Evolutionary conservation across 2,329 filamentous ascomycete genomes (phyloP), one percentile per base, ranked within the genome.

Genomic region (Aspergillus aculeatus): DNA sequence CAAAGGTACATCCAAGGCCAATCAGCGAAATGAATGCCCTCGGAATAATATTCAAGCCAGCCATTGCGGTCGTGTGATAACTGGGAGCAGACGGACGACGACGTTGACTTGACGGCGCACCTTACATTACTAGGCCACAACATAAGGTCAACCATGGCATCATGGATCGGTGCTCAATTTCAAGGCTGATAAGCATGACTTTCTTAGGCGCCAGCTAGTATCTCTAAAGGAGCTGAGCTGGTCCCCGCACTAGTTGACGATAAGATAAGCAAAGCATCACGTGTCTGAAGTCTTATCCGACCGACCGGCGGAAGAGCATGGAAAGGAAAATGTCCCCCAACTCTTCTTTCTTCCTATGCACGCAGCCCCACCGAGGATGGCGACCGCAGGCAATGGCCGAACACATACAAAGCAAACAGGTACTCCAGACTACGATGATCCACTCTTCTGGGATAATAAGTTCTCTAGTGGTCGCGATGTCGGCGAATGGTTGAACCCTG

Each of bases 401-500:
- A 62, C 59, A 16, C 66, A 59, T 47, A 62, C 59, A 12, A 70
- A 65, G 58, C 51, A 66, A 24, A 64, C 61, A 31, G 68, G 71
- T 3, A 70, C 72, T 24, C 69, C 72, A 5, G 72, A 75, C 38
- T 76, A 76, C 47, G 73, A 76, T 44, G 64, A 70, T 9, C 61
- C 73, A 1, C 53, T 60, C 10, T 76, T 69, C 62, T 76, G 74
- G 74, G 69, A 76, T 56, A 55, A 31, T 9, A 71, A 69, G 35
- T 76, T 76, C 54, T 70, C 70, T 31, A 71, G 66, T n/a, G 72
- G 72, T n/a, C 64, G 64, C 14, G 74, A 76, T 68, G 69, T 74
- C 14, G 73, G 74, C 26, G 74, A 76, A 64, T 76, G 74, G 74
- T 56, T 76, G 58, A 76, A 75, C 50, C 57, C 72, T 1, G 74